Percentiles rank a stretch among this genome's conserved stretches.
Evolutionary conservation across 1,284 basidiomycete genomes (phyloP).

Genomic region (Ustilago trichophora): DNA sequence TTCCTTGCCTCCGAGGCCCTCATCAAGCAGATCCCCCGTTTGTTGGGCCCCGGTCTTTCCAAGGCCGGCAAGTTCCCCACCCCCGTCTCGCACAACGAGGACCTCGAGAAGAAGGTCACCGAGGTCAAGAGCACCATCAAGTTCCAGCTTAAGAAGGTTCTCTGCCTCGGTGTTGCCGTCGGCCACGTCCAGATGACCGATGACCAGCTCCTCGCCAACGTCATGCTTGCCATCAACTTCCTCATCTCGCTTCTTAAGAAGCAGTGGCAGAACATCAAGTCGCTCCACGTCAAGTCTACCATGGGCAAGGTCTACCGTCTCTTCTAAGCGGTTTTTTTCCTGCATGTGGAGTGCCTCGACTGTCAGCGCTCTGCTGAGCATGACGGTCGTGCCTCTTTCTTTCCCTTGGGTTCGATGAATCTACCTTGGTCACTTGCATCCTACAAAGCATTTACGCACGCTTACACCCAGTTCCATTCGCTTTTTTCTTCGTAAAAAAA

Average conservation of each 20-base stretch:
- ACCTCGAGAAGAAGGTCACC: conserved; percentile 87
- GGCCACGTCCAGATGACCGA: conserved; percentile 98
- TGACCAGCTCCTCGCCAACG: conserved; percentile 94
- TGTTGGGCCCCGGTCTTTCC: conserved; percentile 98
- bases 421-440: conserved; percentile 24
- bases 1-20: conserved; percentile 97
- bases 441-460: conserved; percentile 55
- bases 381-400: background rate
- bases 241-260: conserved; percentile 99
- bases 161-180: conserved; percentile 98
- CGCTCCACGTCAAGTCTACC: conserved; percentile 96
- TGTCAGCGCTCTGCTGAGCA: no score
- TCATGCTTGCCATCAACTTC: conserved; percentile 99
- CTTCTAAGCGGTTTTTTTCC: conserved; percentile 80
- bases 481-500: background rate
- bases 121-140: conserved; percentile 96
- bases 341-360: no score
- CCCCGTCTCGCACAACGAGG: conserved; percentile 86
- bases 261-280: conserved; percentile 99
- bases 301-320: conserved; percentile 98
- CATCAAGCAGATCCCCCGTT: conserved; percentile 99
- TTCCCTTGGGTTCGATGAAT: conserved; percentile 12
- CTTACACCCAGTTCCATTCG: conserved; percentile 58
- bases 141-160: conserved; percentile 84
- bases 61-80: conserved; percentile 99